Conservation (phyloP, 2,329 filamentous ascomycete genomes). For the Hypocrella siamensis region DNA sequence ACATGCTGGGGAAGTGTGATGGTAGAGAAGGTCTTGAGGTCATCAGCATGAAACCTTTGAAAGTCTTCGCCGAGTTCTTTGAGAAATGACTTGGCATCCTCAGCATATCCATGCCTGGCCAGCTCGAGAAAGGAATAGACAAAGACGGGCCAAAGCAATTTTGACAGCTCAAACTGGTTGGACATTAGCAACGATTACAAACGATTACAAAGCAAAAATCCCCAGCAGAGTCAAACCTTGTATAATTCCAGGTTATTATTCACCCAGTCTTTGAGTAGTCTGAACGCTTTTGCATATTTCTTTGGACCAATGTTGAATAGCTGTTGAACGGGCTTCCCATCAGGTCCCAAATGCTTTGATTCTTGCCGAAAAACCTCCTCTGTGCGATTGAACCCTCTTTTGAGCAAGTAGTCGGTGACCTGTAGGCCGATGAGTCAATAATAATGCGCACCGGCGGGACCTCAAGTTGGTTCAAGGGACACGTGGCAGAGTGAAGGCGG, state of each 20-base stretch:
- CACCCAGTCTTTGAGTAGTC: constrained; percentile 64
- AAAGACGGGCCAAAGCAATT: constrained; percentile 84
- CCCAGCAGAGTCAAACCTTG: constrained; percentile 43
- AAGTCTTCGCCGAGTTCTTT: constrained; percentile 53
- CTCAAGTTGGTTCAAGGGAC: too few relatives aligned
- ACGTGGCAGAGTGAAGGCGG: too few relatives aligned
- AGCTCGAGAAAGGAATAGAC: constrained; percentile 84
- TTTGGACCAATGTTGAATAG: constrained; percentile 57
- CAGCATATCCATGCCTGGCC: constrained; percentile 52
- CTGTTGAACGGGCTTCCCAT: constrained; percentile 58
- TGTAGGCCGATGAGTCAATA: constrained; percentile 12
- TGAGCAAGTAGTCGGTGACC: constrained; percentile 88
- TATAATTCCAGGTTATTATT: constrained; percentile 89
- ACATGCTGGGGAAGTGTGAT: constrained; percentile 67
- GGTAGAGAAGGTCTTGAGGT: constrained; percentile 58
- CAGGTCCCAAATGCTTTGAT: constrained; percentile 66
- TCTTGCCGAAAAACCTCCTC: constrained; percentile 88
- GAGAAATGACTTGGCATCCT: constrained; percentile 62
- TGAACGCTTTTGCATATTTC: constrained; percentile 64
- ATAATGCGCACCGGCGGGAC: too few relatives aligned
- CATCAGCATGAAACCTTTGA: constrained; percentile 62
- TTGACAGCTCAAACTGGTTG: constrained; percentile 62
- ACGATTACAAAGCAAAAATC: too few relatives aligned
- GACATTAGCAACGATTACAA: not conserved
- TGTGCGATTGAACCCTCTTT: constrained; percentile 85